Conservation (phyloP, 371 early-diverging fungal species). For the Apophysomyces trapeziformis region DNA sequence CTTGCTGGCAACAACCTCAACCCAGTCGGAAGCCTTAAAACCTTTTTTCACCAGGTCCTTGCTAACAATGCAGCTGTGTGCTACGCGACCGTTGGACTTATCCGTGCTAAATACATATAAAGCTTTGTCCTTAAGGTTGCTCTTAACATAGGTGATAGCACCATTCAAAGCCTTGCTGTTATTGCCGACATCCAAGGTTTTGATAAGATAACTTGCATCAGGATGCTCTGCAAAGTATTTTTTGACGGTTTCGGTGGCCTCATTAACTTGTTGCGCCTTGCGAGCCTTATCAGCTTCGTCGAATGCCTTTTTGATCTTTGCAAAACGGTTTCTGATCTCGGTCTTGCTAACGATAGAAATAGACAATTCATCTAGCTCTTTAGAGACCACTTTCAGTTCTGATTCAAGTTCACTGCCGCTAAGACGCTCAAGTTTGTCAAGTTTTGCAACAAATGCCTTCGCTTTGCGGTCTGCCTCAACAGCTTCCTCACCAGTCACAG, state of each 20-base stretch:
- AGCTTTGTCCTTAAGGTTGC: conserved; percentile 76
- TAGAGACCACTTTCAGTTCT: conserved; percentile 78
- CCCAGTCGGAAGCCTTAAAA: conserved; percentile 93
- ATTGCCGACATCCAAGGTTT: conserved; percentile 68
- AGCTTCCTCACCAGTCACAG: conserved; percentile 96
- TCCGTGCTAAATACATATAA: conserved; percentile 85
- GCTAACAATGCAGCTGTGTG: conserved; percentile 86
- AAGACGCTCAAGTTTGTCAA: conserved; percentile 63
- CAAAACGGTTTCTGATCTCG: conserved; percentile 70
- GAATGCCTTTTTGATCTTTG: conserved; percentile 78
- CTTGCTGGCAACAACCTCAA: conserved; percentile 74
- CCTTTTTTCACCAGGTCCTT: conserved; percentile 68
- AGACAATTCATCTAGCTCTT: conserved; percentile 80
- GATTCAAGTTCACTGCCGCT: conserved; percentile 72
- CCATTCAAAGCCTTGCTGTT: conserved; percentile 77
- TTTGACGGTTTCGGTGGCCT: conserved; percentile 81
- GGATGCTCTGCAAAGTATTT: conserved; percentile 76
- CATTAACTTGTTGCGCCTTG: conserved; percentile 84
- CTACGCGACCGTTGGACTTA: conserved; percentile 67
- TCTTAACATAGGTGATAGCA: conserved; percentile 82
- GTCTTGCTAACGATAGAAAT: conserved; percentile 86
- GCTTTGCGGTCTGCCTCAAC: conserved; percentile 70
- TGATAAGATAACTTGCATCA: conserved; percentile 61
- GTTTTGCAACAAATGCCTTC: conserved; percentile 62
- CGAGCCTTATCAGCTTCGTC: conserved; percentile 90